These are phyloP conservation scores for Populus hybrid DNA, from an alignment of 441 rosid species.

Conservation along the genomic window DNA sequence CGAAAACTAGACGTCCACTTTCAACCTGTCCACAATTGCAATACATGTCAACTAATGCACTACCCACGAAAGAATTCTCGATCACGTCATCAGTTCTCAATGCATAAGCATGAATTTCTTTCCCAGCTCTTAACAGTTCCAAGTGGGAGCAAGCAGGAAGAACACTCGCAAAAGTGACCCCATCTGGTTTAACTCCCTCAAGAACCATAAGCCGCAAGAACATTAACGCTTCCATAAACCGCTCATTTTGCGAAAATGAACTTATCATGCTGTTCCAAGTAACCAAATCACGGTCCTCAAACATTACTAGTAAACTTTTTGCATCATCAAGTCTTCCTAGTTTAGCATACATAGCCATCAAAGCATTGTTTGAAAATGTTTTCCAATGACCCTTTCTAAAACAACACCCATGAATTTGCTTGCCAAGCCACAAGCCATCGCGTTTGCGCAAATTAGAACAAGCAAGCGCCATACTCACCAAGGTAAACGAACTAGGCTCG, in stretches of 20 bases:
- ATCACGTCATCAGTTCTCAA: conserved; percentile 54
- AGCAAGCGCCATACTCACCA: conserved; percentile 70
- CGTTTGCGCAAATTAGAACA: conserved; percentile 52
- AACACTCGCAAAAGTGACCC: conserved; percentile 73
- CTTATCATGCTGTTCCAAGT: conserved; percentile 83
- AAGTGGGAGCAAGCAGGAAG: conserved; percentile 84
- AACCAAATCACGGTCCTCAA: conserved; percentile 66
- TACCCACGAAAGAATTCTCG: conserved; percentile 75
- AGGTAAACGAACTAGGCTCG: conserved; percentile 76
- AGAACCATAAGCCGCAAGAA: conserved; percentile 51
- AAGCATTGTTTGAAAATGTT: conserved; percentile 61
- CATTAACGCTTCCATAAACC: conserved; percentile 51
- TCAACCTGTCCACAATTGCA: conserved; percentile 65
- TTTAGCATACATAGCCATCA: conserved; percentile 82
- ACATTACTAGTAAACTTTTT: conserved; percentile 40
- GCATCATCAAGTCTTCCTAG: conserved; percentile 50
- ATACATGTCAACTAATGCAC: conserved; percentile 94
- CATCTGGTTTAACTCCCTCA: conserved; percentile 64
- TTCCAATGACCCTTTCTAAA: conserved; percentile 51
- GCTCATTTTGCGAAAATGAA: conserved; percentile 61
- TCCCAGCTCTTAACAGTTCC: conserved; percentile 56
- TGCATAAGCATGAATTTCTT: conserved; percentile 77
- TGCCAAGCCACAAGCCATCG: conserved; percentile 58
- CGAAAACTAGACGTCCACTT: conserved; percentile 60
- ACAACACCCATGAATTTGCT: conserved; percentile 68